Evolutionary conservation across 202 grass and related monocot species (phyloP).

Genomic region (Carex sylvatica): DNA sequence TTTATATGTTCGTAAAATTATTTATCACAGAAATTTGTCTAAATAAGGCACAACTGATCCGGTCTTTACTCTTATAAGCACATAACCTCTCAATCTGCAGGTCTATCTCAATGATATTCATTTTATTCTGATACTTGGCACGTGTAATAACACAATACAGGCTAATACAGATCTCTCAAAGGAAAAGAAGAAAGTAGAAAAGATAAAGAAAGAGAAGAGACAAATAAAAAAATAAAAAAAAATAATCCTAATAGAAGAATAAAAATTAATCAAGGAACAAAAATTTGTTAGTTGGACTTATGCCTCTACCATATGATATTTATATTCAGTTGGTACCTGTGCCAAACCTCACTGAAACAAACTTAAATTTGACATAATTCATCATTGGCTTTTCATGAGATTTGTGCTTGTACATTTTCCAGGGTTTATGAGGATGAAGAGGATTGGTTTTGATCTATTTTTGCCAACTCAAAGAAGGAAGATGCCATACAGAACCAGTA

Average conservation of each 20-base stretch:
- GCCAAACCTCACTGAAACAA: neutral
- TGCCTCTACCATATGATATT: neutral
- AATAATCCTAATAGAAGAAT: neutral
- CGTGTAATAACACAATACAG: neutral
- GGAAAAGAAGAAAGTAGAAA: neutral
- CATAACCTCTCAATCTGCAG: neutral
- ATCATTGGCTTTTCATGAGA: neutral
- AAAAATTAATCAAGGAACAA: neutral
- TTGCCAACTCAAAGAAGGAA: constrained; percentile 77
- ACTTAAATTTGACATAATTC: neutral
- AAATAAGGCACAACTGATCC: neutral
- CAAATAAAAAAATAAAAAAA: neutral
- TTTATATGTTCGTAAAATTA: neutral
- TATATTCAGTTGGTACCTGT: neutral
- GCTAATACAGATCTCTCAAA: neutral
- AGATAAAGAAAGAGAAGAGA: neutral
- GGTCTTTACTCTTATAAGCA: neutral
- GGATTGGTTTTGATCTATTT: constrained; percentile 80
- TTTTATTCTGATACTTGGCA: neutral
- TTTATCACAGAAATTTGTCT: neutral
- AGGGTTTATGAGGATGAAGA: constrained; percentile 88
- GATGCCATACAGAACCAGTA: constrained; percentile 92
- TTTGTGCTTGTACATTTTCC: neutral
- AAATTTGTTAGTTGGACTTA: neutral
- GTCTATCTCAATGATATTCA: neutral